Conservation (phyloP, 495 filamentous ascomycete genomes). For the Chaetomidium leptoderma region DNA sequence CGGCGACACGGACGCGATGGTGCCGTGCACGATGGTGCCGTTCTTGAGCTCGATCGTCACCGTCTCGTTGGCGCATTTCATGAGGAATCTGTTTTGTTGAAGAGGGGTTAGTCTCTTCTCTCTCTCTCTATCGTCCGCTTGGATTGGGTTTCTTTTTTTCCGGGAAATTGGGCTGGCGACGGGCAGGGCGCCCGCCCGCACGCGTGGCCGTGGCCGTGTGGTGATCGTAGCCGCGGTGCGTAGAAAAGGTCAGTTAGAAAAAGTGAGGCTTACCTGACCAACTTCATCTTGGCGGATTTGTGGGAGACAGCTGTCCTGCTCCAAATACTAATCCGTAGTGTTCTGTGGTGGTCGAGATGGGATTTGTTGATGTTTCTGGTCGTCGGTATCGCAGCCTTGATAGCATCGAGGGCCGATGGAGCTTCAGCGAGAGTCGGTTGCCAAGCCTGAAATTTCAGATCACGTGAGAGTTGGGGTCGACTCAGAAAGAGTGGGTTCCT, state of each 20-base stretch:
- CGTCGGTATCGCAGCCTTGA: background rate
- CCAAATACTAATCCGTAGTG: conserved; percentile 6
- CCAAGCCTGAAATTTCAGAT: conserved; percentile 11
- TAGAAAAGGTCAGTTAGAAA: background rate
- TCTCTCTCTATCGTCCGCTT: background rate
- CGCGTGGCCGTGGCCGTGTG: too few relatives aligned
- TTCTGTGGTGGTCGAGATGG: background rate
- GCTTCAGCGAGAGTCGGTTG: background rate
- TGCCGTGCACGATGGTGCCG: conserved; percentile 92
- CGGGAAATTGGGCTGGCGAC: too few relatives aligned
- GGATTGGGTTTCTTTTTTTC: background rate
- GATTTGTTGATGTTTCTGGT: conserved; percentile 3
- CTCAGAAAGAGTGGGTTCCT: too few relatives aligned
- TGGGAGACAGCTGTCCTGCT: conserved; percentile 6
- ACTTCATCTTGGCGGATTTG: conserved; percentile 72
- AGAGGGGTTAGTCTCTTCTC: conserved; percentile 12
- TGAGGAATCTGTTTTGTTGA: conserved; percentile 73
- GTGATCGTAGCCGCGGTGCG: background rate
- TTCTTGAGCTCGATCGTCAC: conserved; percentile 98
- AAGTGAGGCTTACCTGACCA: conserved; percentile 74
- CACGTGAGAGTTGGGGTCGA: conserved; percentile 3
- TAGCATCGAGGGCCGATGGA: background rate
- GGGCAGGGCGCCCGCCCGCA: too few relatives aligned
- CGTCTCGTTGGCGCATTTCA: conserved; percentile 98
- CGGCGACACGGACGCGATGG: conserved; percentile 88